Conservation (phyloP, 1,284 basidiomycete genomes). For the Trichosporon sp. region DNA sequence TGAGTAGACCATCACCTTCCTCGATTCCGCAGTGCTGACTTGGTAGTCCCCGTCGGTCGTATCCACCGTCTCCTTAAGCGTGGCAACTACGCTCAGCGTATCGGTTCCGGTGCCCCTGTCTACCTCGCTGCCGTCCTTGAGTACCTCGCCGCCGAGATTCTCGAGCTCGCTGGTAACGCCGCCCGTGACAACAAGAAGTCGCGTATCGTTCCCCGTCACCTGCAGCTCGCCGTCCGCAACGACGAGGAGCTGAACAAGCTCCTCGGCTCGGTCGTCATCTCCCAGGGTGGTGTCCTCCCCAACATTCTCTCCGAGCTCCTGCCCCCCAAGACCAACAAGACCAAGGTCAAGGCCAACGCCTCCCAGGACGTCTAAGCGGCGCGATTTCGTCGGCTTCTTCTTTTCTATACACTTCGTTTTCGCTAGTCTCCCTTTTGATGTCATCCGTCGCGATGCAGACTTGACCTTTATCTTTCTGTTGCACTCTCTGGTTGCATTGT, state of each 20-base stretch:
- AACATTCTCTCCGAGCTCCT: slow-evolving; percentile 63
- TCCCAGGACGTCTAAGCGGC: slow-evolving; percentile 28
- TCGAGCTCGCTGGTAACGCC: slow-evolving; percentile 81
- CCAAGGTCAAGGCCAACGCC: slow-evolving; percentile 46
- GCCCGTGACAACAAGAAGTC: slow-evolving; percentile 60
- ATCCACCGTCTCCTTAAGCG: slow-evolving; percentile 79
- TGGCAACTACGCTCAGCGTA: slow-evolving; percentile 77
- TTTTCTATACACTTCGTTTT: slow-evolving; percentile 28
- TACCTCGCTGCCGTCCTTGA: slow-evolving; percentile 66
- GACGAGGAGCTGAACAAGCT: slow-evolving; percentile 62
- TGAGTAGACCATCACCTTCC: slow-evolving; percentile 21
- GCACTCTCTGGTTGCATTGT: not conserved
- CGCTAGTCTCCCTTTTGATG: slow-evolving; percentile 32
- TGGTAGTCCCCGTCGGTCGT: slow-evolving; percentile 73
- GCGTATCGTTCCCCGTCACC: slow-evolving; percentile 86
- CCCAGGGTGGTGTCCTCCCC: slow-evolving; percentile 85
- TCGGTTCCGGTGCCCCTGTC: slow-evolving; percentile 56
- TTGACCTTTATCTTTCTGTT: not conserved
- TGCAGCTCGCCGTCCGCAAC: slow-evolving; percentile 84
- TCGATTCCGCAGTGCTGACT: slow-evolving; percentile 11
- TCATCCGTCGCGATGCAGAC: slow-evolving; percentile 27
- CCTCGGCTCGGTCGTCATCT: slow-evolving; percentile 77
- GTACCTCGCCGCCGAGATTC: slow-evolving; percentile 76
- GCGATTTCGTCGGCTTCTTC: not conserved
- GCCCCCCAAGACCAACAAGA: slow-evolving; percentile 60